Conservation (phyloP, 1,284 basidiomycete species). For the Pascua guehoae region DNA sequence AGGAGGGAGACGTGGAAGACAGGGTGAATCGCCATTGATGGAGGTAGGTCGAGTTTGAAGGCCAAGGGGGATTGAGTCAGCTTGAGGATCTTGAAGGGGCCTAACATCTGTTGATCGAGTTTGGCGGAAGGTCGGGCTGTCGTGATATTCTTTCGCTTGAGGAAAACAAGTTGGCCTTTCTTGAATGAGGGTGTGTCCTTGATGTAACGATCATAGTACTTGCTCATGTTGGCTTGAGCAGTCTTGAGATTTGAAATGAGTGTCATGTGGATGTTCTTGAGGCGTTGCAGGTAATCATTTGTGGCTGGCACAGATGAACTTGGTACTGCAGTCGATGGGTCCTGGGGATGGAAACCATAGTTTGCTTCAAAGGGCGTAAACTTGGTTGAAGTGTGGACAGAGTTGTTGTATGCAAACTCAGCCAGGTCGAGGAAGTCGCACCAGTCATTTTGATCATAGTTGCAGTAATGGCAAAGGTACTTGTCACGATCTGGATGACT, state of each 20-base stretch:
- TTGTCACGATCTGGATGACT: too few species aligned
- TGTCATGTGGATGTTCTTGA: neutral
- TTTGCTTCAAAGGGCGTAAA: conserved; percentile 52
- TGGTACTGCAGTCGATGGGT: neutral
- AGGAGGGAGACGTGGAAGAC: conserved; percentile 52
- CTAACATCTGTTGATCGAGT: conserved; percentile 46
- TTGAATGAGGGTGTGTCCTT: neutral
- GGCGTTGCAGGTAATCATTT: neutral
- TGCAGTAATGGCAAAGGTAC: conserved; percentile 27
- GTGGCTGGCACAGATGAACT: neutral
- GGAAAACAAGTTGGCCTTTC: conserved; percentile 47
- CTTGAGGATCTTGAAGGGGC: conserved; percentile 41
- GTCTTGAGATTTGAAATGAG: neutral
- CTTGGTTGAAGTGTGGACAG: conserved; percentile 40
- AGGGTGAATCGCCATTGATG: conserved; percentile 41
- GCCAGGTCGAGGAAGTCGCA: conserved; percentile 12
- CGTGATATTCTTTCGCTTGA: conserved; percentile 44
- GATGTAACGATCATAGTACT: neutral
- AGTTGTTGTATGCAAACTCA: conserved; percentile 55
- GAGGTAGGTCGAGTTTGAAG: conserved; percentile 44
- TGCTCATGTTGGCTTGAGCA: neutral
- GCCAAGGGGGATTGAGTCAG: conserved; percentile 7
- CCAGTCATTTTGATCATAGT: conserved; percentile 54
- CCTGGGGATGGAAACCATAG: conserved; percentile 40
- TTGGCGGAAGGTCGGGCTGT: conserved; percentile 49